These are phyloP conservation scores for Penium margaritaceum DNA, from an alignment of 139 green algal species.

Conservation along the genomic window DNA sequence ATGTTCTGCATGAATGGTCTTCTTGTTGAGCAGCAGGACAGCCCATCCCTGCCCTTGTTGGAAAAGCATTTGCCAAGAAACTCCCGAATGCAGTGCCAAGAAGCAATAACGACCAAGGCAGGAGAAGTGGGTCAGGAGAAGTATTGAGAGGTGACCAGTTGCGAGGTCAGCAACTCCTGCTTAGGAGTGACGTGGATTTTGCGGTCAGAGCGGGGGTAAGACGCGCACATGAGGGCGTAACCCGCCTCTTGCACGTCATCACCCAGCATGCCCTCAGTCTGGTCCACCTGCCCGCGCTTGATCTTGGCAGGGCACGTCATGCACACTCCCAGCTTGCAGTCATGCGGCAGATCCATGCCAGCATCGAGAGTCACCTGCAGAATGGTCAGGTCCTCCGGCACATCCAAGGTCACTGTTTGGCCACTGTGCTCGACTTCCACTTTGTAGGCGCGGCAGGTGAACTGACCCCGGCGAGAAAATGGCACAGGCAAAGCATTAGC, in stretches of 20 bases:
- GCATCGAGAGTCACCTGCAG: slow-evolving; percentile 29
- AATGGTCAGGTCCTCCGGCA: slow-evolving; percentile 41
- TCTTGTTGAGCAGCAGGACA: no score
- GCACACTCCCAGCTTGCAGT: slow-evolving; percentile 48
- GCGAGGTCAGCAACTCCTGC: slow-evolving; percentile 39
- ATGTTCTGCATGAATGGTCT: no score
- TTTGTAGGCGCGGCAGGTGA: background rate
- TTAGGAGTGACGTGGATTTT: slow-evolving; percentile 45
- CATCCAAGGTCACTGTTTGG: slow-evolving; percentile 17
- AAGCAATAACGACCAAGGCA: no score
- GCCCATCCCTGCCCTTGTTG: no score
- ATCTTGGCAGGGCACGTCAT: slow-evolving; percentile 48
- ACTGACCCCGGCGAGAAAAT: no score
- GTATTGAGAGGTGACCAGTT: slow-evolving; percentile 41
- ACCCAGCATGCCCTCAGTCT: slow-evolving; percentile 45
- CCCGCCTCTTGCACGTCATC: slow-evolving; percentile 45
- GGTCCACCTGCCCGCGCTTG: slow-evolving; percentile 28
- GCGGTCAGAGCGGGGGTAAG: slow-evolving; percentile 41
- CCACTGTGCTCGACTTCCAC: slow-evolving; percentile 33
- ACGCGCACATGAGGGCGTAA: slow-evolving; percentile 44
- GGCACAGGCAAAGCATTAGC: no score
- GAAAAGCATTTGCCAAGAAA: no score
- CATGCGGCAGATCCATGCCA: slow-evolving; percentile 39
- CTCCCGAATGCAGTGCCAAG: no score
- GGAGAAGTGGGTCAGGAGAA: no score